These are phyloP conservation scores for Abelmoschus esculentus DNA, from an alignment of 345 rosid genomes.

Conservation along the genomic window DNA sequence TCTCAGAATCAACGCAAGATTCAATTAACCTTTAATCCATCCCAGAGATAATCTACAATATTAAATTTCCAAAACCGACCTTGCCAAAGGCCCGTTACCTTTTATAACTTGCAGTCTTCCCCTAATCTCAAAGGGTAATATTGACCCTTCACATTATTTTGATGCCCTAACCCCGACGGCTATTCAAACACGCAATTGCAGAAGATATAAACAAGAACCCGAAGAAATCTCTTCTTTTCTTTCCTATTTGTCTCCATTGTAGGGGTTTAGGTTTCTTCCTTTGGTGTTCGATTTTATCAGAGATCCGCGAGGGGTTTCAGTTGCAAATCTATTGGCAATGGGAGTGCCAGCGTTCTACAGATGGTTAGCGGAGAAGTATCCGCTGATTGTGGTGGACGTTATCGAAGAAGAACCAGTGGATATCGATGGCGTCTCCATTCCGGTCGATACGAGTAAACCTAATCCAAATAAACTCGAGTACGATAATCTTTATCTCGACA, in stretches of 20 bases:
- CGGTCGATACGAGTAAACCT: constrained; percentile 75
- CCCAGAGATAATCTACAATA: too few species aligned
- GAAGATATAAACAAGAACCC: not conserved
- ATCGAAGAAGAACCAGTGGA: constrained; percentile 82
- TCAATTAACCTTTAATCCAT: too few species aligned
- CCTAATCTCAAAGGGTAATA: too few species aligned
- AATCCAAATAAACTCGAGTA: constrained; percentile 79
- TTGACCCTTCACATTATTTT: too few species aligned
- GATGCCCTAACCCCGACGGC: too few species aligned
- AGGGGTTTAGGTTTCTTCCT: constrained; percentile 17
- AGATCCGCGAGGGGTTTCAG: constrained; percentile 9
- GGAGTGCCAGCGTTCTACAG: constrained; percentile 96
- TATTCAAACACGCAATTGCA: too few species aligned
- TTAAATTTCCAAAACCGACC: too few species aligned
- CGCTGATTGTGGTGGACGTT: constrained; percentile 63
- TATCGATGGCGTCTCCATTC: constrained; percentile 54
- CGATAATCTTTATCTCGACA: constrained; percentile 93
- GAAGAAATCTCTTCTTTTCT: not conserved
- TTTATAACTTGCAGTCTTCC: too few species aligned
- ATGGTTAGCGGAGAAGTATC: constrained; percentile 92
- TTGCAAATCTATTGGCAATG: constrained; percentile 30
- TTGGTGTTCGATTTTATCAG: not conserved
- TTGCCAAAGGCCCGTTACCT: too few species aligned
- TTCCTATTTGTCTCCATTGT: not conserved
- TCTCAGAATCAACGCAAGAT: too few species aligned